These are phyloP conservation scores for Ogataea pilisensis DNA, from an alignment of 805 yeast genomes.

Conservation along the genomic window DNA sequence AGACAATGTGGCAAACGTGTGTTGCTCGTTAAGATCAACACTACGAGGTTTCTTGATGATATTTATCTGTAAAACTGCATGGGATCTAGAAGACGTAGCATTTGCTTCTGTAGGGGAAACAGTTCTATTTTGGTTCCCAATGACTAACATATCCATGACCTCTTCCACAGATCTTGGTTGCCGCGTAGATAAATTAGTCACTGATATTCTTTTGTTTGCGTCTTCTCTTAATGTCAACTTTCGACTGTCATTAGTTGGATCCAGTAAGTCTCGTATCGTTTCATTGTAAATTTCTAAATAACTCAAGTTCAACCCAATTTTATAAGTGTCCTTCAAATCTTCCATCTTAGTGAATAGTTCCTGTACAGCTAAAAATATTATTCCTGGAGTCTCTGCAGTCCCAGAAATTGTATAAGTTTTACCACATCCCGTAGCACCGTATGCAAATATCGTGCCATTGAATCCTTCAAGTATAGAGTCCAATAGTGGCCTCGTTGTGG, in stretches of 20 bases:
- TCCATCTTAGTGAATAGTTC: constrained; percentile 68
- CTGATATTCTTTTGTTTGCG: constrained; percentile 57
- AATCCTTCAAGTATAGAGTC: constrained; percentile 77
- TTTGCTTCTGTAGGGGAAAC: constrained; percentile 89
- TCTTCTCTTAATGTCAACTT: constrained; percentile 66
- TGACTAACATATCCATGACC: constrained; percentile 70
- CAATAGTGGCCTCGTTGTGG: constrained; percentile 68
- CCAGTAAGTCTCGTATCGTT: constrained; percentile 72
- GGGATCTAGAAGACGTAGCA: constrained; percentile 86
- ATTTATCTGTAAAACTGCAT: constrained; percentile 84
- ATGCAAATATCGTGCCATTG: constrained; percentile 90
- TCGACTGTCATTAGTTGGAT: constrained; percentile 41
- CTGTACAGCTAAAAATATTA: constrained; percentile 72
- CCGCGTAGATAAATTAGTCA: constrained; percentile 65
- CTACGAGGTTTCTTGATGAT: constrained; percentile 55
- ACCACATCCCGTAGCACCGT: constrained; percentile 99
- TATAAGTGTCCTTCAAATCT: constrained; percentile 46
- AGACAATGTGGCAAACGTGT: constrained; percentile 73
- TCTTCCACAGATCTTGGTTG: constrained; percentile 60
- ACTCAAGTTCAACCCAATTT: constrained; percentile 59
- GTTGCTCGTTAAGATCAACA: constrained; percentile 61
- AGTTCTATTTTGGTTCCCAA: constrained; percentile 74
- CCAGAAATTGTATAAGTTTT: constrained; percentile 91
- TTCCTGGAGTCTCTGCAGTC: constrained; percentile 66
- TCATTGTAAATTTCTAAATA: constrained; percentile 92